Conservation (phyloP, 331 rosid genomes). For the Telfairia occidentalis region DNA sequence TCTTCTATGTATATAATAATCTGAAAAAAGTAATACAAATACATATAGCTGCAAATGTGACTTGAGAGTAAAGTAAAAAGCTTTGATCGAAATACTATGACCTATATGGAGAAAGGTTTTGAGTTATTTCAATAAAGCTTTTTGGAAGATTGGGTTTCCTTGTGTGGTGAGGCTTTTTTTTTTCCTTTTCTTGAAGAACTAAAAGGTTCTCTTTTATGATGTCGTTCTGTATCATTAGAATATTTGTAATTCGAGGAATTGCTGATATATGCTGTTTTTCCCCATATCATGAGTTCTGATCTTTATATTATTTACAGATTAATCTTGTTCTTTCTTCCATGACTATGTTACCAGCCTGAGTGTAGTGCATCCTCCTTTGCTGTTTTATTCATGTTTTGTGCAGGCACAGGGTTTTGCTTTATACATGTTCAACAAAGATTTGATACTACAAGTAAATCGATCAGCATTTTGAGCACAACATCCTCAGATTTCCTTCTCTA, state of each 20-base stretch:
- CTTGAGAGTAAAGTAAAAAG: background rate
- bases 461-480: background rate
- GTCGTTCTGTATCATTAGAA: background rate
- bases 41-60: constrained; percentile 1
- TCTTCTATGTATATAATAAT: background rate
- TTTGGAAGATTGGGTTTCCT: background rate
- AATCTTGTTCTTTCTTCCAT: background rate
- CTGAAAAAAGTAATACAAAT: background rate
- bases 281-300: background rate
- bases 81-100: background rate
- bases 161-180: constrained; percentile 2
- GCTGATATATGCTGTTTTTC: background rate
- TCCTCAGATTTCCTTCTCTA: background rate
- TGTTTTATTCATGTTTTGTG: no score
- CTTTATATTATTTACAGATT: background rate
- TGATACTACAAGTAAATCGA: no score
- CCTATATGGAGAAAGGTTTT: background rate
- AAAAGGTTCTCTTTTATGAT: background rate
- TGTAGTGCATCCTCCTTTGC: background rate
- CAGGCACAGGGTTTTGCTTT: no score
- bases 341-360: background rate
- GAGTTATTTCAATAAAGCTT: constrained; percentile 1
- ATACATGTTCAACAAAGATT: no score
- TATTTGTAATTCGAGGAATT: background rate
- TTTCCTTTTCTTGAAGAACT: background rate